Conservation (phyloP, 2,329 filamentous ascomycete species). For the Chrysosporium keratinophilum region DNA sequence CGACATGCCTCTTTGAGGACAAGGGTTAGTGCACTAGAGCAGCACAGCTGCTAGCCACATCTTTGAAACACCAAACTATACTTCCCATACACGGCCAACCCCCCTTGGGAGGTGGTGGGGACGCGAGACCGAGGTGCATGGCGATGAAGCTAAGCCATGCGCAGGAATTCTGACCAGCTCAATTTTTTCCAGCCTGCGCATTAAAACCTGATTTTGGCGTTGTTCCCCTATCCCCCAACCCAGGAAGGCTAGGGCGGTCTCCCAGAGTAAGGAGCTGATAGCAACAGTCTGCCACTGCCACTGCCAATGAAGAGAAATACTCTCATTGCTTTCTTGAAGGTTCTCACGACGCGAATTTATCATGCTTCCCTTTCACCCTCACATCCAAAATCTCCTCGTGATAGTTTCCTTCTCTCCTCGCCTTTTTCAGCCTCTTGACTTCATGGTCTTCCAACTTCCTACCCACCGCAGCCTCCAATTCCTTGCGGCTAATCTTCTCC, state of each 20-base stretch:
- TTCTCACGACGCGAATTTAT: slow-evolving; percentile 53
- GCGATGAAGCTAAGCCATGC: background rate
- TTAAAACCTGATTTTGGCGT: background rate
- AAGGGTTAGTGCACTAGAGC: background rate
- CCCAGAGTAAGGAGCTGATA: background rate
- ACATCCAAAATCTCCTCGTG: slow-evolving; percentile 77
- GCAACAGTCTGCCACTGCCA: background rate
- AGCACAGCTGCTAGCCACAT: background rate
- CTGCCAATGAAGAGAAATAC: background rate
- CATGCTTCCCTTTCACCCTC: slow-evolving; percentile 85
- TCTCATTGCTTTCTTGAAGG: background rate
- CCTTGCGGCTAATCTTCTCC: slow-evolving; percentile 75
- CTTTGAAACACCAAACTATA: background rate
- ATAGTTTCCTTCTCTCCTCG: slow-evolving; percentile 76
- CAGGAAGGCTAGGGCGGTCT: no score
- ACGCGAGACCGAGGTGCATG: background rate
- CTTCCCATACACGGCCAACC: background rate
- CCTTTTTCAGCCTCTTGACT: slow-evolving; percentile 69
- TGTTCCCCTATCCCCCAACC: no score
- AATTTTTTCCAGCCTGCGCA: background rate
- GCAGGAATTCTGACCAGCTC: background rate
- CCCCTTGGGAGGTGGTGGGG: background rate
- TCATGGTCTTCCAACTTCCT: slow-evolving; percentile 72
- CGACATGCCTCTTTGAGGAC: no score
- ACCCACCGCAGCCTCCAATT: slow-evolving; percentile 73